These are phyloP conservation scores for Podosphaera fusca DNA, from an alignment of 2,329 filamentous ascomycete genomes.

Conservation along the genomic window DNA sequence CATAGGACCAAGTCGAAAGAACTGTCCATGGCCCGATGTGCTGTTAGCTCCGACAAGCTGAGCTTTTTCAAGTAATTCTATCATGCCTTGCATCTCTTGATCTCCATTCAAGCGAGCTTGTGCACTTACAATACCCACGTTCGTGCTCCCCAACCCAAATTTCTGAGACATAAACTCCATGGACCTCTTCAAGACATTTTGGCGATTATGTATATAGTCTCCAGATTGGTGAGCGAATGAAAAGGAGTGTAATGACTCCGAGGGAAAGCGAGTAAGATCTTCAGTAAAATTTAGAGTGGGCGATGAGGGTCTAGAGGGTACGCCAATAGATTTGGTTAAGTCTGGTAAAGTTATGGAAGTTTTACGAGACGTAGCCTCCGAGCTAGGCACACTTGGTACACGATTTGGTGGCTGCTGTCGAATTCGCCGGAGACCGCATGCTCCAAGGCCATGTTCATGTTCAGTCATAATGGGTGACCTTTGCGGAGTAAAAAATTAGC, in stretches of 20 bases:
- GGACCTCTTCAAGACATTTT: slow-evolving; percentile 79
- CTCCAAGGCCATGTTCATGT: slow-evolving; percentile 68
- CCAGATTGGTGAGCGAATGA: slow-evolving; percentile 93
- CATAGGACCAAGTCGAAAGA: slow-evolving; percentile 35
- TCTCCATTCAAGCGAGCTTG: slow-evolving; percentile 68
- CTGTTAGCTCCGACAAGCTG: slow-evolving; percentile 53
- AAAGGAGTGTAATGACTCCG: slow-evolving; percentile 92
- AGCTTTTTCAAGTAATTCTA: slow-evolving; percentile 65
- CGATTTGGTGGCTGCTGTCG: slow-evolving; percentile 57
- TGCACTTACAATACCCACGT: slow-evolving; percentile 56
- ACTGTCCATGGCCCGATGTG: slow-evolving; percentile 25
- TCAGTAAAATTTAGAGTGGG: slow-evolving; percentile 53
- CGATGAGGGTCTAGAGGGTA: slow-evolving; percentile 36
- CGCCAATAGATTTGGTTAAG: slow-evolving; percentile 17
- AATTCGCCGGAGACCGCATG: slow-evolving; percentile 77
- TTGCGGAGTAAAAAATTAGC: slow-evolving; percentile 6
- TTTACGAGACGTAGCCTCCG: slow-evolving; percentile 38
- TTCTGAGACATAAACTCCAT: slow-evolving; percentile 86
- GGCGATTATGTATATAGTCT: slow-evolving; percentile 71
- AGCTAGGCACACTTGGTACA: slow-evolving; percentile 40
- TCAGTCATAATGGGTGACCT: slow-evolving; percentile 67
- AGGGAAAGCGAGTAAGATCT: slow-evolving; percentile 78
- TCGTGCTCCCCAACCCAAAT: slow-evolving; percentile 50
- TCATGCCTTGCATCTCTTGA: slow-evolving; percentile 69
- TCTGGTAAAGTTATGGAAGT: slow-evolving; percentile 35